phyloP scores from a whole-genome alignment of 441 rosid species.

The Eruca vesicaria region DNA sequence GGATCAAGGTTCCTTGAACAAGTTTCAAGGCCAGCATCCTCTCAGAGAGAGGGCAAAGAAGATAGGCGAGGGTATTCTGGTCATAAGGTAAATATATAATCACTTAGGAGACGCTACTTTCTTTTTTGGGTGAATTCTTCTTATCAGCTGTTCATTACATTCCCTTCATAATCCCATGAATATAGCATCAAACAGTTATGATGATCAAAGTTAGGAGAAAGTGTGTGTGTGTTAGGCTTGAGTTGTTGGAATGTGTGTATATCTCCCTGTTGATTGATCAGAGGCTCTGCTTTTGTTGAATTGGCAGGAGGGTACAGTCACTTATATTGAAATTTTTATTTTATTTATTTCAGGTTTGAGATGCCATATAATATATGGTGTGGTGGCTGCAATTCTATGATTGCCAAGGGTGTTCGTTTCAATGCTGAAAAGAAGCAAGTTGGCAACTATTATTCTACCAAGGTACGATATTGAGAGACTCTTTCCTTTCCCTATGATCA shows the following conservation, averaged over 20 bases:
- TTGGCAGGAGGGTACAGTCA: not conserved
- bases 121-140: not conserved
- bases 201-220: not conserved
- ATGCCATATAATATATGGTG: conserved; percentile 96
- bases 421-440: conserved; percentile 98
- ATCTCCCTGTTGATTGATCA: not conserved
- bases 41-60: conserved; percentile 87
- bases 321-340: not conserved
- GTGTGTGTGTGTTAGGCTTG: not conserved
- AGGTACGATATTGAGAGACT: conserved; percentile 47
- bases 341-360: conserved; percentile 63
- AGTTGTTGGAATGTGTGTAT: not conserved
- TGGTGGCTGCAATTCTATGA: conserved; percentile 94
- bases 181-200: not conserved
- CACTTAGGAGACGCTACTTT: not conserved
- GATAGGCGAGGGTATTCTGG: conserved; percentile 80
- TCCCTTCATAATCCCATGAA: not conserved
- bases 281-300: not conserved
- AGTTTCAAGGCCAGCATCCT: conserved; percentile 98
- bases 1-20: conserved; percentile 87
- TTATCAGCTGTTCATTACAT: not conserved
- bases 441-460: conserved; percentile 94
- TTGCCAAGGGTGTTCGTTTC: conserved; percentile 92
- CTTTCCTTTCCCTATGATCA: not conserved
- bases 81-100: conserved; percentile 61